Evolutionary conservation across 306 rosid species (phyloP), one percentile per base, ranked within the genome.

Genomic region (Lithocarpus polystachyus): DNA sequence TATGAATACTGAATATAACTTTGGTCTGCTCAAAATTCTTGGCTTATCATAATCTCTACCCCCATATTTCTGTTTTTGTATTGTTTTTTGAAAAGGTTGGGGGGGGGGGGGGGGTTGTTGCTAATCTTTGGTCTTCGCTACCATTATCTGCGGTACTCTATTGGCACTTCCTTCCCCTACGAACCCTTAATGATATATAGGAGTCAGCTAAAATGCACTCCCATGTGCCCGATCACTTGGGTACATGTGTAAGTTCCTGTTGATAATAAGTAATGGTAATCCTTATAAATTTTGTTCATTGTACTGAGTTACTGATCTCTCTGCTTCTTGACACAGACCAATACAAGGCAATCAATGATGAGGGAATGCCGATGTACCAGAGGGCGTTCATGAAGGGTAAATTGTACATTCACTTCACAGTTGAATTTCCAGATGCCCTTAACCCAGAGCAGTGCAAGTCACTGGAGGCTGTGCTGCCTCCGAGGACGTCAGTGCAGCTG

Each of bases 341-440:
- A 18, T 92, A 75, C 79, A 94, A 94, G 90, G 97, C 92, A 0
- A 91, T 94, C 10, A 91, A 92, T 59, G 97, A 94, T 3, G 99
- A 94, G 82, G 99, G 99, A n/a, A 94, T 91, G 99, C 99, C 99
- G 0, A 59, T 91, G 76, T 94, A 92, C 75, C 91, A 89, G 88
- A 94, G 97, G 84, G 89, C 97, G 20, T 94, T 94, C 77, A 94
- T 94, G 95, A 94, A 92, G 85, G 99, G 99, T 1, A 94, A 91
- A 83, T 91, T 94, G 3, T 92, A 94, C 88, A 87, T 94, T 22
- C 99, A 92, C 86, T 94, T 94, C 77, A 84, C 82, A 0, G 95
- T 94, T 69, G 97, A 94, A 9, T 94, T 94, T 88, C 99, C 99
- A 0, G 97, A 94, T 4, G 74, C 79, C 60, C 74, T 92, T 5